Evolutionary conservation across 257 asterid genomes (phyloP), one percentile per base, ranked within the genome.

Genomic region (Eucommia ulmoides): DNA sequence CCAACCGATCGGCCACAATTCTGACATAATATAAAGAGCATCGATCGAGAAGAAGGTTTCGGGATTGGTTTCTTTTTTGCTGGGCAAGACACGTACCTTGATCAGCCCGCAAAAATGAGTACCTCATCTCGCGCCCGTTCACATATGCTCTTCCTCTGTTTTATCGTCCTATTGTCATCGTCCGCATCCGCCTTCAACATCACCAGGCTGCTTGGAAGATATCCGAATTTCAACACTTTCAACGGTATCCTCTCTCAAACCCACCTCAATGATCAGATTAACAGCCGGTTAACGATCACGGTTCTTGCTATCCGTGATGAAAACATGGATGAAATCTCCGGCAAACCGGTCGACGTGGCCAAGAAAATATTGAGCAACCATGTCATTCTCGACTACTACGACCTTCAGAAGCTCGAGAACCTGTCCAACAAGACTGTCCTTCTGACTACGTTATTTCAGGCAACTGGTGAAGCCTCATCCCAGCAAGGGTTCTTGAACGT

Each of bases 401-500:
- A 29, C 38, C 6, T 6, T 12, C 6, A 6, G 12, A 29, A 29
- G 38, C 38, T 29, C 35, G 53, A 35, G 61, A 72, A 56, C 50
- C 51, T 82, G 49, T 50, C 69, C 42, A 57, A 21, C 3, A 70
- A 59, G 33, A 58, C 83, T 20, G 26, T 60, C 0, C 62, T 35
- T 8, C 47, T 73, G 61, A 78, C 93, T 49, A 88, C 77, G 4
- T 67, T 84, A 55, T 82, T 19, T 61, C 95, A 84, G 33, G 23
- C 62, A 20, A 60, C 69, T 1, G 79, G 75, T 19, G 19, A 19
- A 12, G 75, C 79, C 15, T 23, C 48, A 3, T 51, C 58, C 35
- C 42, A 41, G 20, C 87, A 79, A 22, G 94, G 97, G 3, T 79
- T 77, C 66, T 59, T 88, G 61, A 62, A 65, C 23, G 67, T 74